Conservation (phyloP, 176 grass and related monocot genomes). For the Poa annua region DNA sequence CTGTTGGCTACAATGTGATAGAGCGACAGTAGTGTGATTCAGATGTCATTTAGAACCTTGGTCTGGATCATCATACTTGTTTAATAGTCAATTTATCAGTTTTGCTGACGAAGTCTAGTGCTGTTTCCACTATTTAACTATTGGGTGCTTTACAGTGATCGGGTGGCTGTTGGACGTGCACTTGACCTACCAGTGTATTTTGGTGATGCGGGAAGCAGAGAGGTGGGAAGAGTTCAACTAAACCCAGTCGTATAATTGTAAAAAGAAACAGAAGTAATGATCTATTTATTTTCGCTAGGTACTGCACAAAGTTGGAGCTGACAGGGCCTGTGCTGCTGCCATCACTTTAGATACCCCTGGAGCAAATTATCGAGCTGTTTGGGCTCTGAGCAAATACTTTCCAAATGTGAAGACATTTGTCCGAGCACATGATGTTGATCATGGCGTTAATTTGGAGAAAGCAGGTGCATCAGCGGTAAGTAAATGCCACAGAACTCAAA, state of each 20-base stretch:
- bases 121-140: conserved; percentile 32
- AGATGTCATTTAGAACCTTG: neutral
- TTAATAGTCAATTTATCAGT: conserved; percentile 37
- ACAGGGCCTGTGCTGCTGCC: conserved; percentile 94
- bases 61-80: neutral
- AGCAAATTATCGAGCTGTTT: conserved; percentile 98
- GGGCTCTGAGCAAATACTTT: conserved; percentile 98
- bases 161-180: conserved; percentile 87
- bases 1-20: conserved; percentile 2
- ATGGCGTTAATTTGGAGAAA: conserved; percentile 99
- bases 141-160: conserved; percentile 67
- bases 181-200: conserved; percentile 98
- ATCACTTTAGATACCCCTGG: conserved; percentile 99
- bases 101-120: neutral
- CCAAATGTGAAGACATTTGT: conserved; percentile 98
- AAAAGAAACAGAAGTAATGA: conserved; percentile 19
- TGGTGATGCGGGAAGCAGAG: conserved; percentile 97
- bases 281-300: conserved; percentile 57
- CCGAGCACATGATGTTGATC: conserved; percentile 95
- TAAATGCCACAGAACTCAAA: conserved; percentile 30
- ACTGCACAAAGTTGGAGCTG: conserved; percentile 98
- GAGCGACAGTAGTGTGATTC: neutral
- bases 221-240: conserved; percentile 51
- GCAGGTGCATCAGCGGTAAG: conserved; percentile 94
- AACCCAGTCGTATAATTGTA: neutral